These are phyloP conservation scores for Sungouiozyma ichnusensis DNA, from an alignment of 805 yeast species.

Conservation along the genomic window DNA sequence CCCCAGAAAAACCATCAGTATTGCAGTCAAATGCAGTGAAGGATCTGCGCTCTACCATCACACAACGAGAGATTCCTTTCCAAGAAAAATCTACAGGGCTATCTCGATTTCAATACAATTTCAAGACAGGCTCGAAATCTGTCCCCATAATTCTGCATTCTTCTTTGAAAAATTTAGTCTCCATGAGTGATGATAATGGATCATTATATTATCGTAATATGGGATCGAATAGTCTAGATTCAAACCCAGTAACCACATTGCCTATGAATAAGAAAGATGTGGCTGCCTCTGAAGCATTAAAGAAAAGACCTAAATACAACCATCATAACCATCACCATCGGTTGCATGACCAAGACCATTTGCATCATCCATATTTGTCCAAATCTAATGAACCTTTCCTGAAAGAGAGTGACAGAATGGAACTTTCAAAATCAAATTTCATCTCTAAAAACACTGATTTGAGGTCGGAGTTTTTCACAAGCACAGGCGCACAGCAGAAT, in stretches of 20 bases:
- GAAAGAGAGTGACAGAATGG: not conserved
- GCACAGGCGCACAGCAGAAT: not conserved
- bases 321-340: not conserved
- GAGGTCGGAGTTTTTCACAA: not conserved
- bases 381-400: not conserved
- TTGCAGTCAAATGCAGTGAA: not conserved
- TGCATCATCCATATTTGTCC: not conserved
- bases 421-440: not conserved
- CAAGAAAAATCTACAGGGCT: not conserved
- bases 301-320: not conserved
- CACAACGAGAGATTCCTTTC: not conserved
- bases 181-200: slow-evolving; percentile 1
- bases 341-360: not conserved
- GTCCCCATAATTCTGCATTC: slow-evolving; percentile 28
- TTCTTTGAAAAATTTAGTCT: slow-evolving; percentile 19
- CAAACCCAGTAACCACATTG: not conserved
- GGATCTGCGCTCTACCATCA: not conserved
- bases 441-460: not conserved
- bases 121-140: slow-evolving; percentile 25
- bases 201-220: not conserved
- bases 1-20: slow-evolving; percentile 2
- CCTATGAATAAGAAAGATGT: not conserved
- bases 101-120: slow-evolving; percentile 7
- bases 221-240: not conserved
- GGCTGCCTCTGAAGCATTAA: slow-evolving; percentile 1